phyloP scores from a whole-genome alignment of 2,329 filamentous ascomycete species.

The Parastagonospora avenae region DNA sequence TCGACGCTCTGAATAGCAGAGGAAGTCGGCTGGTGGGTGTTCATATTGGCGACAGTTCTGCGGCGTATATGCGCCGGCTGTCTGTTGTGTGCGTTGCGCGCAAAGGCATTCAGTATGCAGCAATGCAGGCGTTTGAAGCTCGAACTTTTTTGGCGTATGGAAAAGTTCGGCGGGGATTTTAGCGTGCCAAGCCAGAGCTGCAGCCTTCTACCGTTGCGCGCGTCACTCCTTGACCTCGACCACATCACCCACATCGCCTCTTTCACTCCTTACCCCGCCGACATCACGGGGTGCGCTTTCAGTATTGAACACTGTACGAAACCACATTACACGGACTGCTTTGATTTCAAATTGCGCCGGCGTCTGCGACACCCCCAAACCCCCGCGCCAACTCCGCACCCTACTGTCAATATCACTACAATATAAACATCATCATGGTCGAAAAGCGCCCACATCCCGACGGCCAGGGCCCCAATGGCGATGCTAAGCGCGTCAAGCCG shows the following conservation, averaged over 20 bases:
- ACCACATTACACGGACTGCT: too few species aligned
- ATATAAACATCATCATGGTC: slow-evolving; percentile 36
- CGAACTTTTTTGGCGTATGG: slow-evolving; percentile 33
- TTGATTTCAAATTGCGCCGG: too few species aligned
- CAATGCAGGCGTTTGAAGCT: slow-evolving; percentile 8
- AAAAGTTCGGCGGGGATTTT: slow-evolving; percentile 36
- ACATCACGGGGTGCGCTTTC: neutral
- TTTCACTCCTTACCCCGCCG: neutral
- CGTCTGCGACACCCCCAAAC: neutral
- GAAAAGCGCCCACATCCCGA: slow-evolving; percentile 52
- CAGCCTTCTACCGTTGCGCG: slow-evolving; percentile 7
- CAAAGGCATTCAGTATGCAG: slow-evolving; percentile 14
- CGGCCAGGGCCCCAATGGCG: slow-evolving; percentile 33
- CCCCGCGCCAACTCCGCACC: slow-evolving; percentile 8
- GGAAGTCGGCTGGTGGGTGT: slow-evolving; percentile 72
- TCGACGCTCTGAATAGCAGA: slow-evolving; percentile 86
- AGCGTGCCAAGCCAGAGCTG: slow-evolving; percentile 22
- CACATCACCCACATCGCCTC: neutral
- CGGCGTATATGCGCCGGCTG: slow-evolving; percentile 17
- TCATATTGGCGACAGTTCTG: slow-evolving; percentile 39
- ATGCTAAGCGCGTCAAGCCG: slow-evolving; percentile 49
- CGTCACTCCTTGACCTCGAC: slow-evolving; percentile 17
- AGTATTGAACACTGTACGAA: too few species aligned
- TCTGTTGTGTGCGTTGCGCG: slow-evolving; percentile 14
- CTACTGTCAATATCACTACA: slow-evolving; percentile 1